A percentile compares a stretch with the other conserved stretches of the same genome.
phyloP scores from a whole-genome alignment of 2,329 filamentous ascomycete species.

The Hypoxylon rubiginosum region DNA sequence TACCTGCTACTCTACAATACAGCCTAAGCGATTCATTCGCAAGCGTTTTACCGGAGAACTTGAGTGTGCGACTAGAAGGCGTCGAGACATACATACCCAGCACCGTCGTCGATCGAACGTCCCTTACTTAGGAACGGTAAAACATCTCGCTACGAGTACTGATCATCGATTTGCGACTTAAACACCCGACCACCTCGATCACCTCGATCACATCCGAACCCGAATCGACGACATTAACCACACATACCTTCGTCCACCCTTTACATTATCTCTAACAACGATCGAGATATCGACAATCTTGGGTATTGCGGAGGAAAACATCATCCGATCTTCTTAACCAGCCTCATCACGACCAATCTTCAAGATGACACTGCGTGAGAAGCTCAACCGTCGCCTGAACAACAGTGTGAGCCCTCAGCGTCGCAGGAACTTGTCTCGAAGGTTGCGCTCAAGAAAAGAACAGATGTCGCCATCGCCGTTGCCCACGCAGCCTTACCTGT shows the following conservation, averaged over 20 bases:
- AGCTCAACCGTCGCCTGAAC: conserved; percentile 50
- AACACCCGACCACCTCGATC: neutral
- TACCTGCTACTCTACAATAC: conserved; percentile 15
- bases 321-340: conserved; percentile 5
- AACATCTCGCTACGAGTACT: neutral
- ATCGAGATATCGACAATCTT: neutral
- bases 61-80: neutral
- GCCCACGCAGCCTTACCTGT: conserved; percentile 59
- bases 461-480: conserved; percentile 54
- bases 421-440: conserved; percentile 38
- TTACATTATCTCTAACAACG: neutral
- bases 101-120: conserved; percentile 2
- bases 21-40: conserved; percentile 23
- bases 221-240: neutral
- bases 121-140: conserved; percentile 1
- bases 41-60: conserved; percentile 4
- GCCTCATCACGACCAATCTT: conserved; percentile 14
- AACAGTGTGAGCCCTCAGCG: conserved; percentile 50
- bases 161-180: neutral
- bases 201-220: neutral
- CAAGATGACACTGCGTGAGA: conserved; percentile 52
- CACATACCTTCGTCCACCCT: neutral
- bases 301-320: neutral
- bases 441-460: conserved; percentile 45
- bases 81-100: neutral